These are phyloP conservation scores for Septoria linicola DNA, from an alignment of 2,329 filamentous ascomycete genomes.

Conservation along the genomic window DNA sequence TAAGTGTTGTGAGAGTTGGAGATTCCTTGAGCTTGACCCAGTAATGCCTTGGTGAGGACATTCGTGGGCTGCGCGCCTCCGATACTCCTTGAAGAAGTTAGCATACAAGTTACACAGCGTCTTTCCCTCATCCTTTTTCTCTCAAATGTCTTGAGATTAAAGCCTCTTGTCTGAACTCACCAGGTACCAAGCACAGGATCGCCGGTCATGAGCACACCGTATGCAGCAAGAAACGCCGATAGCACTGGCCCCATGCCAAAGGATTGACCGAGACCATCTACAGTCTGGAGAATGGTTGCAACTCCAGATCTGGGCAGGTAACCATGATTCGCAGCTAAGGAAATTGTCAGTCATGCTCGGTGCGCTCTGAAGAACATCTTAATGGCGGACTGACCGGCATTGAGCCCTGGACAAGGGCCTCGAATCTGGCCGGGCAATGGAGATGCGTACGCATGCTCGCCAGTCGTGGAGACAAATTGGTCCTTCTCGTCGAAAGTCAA, in stretches of 20 bases:
- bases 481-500: constrained; percentile 15
- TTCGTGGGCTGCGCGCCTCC: constrained; percentile 27
- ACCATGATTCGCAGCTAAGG: constrained; percentile 30
- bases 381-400: constrained; percentile 10
- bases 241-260: constrained; percentile 19
- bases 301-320: constrained; percentile 20
- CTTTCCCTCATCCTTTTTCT: too few species aligned
- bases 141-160: too few species aligned
- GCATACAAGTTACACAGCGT: too few species aligned
- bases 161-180: too few species aligned
- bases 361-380: not conserved
- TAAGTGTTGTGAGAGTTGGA: constrained; percentile 38
- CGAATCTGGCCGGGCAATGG: constrained; percentile 16
- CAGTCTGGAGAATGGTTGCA: constrained; percentile 15
- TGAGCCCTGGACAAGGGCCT: constrained; percentile 23
- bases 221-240: constrained; percentile 33
- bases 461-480: constrained; percentile 17
- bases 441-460: constrained; percentile 16
- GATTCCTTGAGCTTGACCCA: constrained; percentile 26
- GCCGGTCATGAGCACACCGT: constrained; percentile 29
- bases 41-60: constrained; percentile 14
- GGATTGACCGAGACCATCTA: constrained; percentile 11
- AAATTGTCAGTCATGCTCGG: not conserved
- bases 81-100: too few species aligned
- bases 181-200: constrained; percentile 21